Base-by-base conservation (phyloP, 768 basidiomycete species). In the Suillus variegatus region DNA sequence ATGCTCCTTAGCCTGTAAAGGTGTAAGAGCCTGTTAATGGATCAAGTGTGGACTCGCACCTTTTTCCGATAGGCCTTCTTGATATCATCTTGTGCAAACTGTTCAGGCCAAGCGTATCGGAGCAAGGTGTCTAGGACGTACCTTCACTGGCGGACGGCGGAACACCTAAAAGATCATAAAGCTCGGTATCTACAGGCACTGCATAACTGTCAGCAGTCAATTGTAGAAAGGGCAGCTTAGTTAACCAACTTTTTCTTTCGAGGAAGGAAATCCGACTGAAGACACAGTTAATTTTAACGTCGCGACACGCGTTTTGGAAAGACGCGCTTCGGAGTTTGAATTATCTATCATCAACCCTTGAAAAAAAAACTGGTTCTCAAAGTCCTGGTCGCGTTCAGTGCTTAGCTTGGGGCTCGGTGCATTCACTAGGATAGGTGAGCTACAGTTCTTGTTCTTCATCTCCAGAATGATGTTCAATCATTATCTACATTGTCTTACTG, bases 401-500 rank as follows among this genome's bases (percentile, higher is more conserved):
- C 49, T 51, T 51, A 8, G 22, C 12, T 18, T 60, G 12, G 10
- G n/a, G 57, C 44, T 61, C n/a, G 10, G 52, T 35, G 20, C 36
- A 56, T 35, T 28, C 28, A 56, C 54, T 14, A 20, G 57, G 49
- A 51, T 52, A 46, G 43, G 58, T 47, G 28, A 49, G 69, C 72
- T 75, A 66, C 75, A 75, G 71, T 13, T 7, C 32, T 60, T 46
- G 6, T 61, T 54, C 54, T 63, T 44, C 44, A 49, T n/a, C 61
- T 65, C 67, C 14, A 44, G 63, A 44, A 82, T 90, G 89, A 90
- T 91, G 87, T 70, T 71, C 66, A 71, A 74, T 69, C 77, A 71
- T 92, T 93, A 93, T 93, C 93, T 93, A 94, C 93, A 94, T 94
- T 93, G 91, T 92, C 93, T 72, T 86, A 94, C 82, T 81, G 82